Evolutionary conservation across 1,284 basidiomycete species (phyloP).

Genomic region (Ceratobasidium sp.): DNA sequence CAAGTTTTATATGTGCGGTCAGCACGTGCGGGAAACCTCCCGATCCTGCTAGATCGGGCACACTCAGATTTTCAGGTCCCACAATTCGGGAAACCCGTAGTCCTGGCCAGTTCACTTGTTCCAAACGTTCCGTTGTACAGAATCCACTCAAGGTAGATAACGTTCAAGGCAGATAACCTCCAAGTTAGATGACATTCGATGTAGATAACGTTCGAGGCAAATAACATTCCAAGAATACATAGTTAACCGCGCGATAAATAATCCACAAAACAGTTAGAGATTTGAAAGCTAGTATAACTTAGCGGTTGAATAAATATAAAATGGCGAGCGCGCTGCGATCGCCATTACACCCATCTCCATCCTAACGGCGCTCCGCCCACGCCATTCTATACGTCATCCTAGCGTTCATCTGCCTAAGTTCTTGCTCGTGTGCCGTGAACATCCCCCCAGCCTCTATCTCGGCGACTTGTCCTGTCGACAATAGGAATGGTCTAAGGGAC

Average conservation of each 20-base stretch:
- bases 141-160: no score
- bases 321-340: background rate
- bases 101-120: slow-evolving; percentile 9
- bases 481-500: slow-evolving; percentile 24
- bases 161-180: no score
- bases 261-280: slow-evolving; percentile 5
- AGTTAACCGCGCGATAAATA: slow-evolving; percentile 33
- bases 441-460: slow-evolving; percentile 17
- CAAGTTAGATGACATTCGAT: no score
- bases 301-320: slow-evolving; percentile 31
- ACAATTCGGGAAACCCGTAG: slow-evolving; percentile 15
- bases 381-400: slow-evolving; percentile 32
- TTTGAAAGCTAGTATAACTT: slow-evolving; percentile 46
- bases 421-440: slow-evolving; percentile 1
- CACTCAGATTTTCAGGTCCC: slow-evolving; percentile 20
- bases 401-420: slow-evolving; percentile 4
- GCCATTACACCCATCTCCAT: background rate
- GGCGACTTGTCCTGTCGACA: slow-evolving; percentile 1
- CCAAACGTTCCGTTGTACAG: background rate
- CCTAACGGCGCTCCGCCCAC: slow-evolving; percentile 34
- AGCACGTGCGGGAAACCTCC: slow-evolving; percentile 19
- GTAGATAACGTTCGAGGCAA: background rate
- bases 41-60: slow-evolving; percentile 39
- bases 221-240: slow-evolving; percentile 33
- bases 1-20: background rate